Conservation (phyloP, 805 yeast species). For the Lipomyces yamadae region DNA sequence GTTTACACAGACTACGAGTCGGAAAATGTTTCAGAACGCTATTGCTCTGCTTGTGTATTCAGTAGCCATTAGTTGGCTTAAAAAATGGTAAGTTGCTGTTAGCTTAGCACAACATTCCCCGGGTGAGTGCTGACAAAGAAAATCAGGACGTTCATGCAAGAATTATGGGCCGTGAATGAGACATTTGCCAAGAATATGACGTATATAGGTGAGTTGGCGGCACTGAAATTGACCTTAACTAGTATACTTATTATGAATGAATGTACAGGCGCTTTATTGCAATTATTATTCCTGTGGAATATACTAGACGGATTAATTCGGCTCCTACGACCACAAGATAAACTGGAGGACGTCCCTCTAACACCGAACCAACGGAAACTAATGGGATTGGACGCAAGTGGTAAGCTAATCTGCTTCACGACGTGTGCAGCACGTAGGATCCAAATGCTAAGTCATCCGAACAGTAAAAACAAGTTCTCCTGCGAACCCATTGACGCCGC, state of each 20-base stretch:
- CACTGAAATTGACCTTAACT: constrained; percentile 6
- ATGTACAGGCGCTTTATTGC: constrained; percentile 26
- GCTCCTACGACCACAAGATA: constrained; percentile 30
- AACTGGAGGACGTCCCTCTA: constrained; percentile 36
- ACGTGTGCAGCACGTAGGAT: no score
- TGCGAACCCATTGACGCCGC: constrained; percentile 37
- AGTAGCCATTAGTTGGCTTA: constrained; percentile 13
- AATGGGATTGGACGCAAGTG: constrained; percentile 34
- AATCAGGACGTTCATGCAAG: constrained; percentile 27
- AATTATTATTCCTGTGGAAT: constrained; percentile 38
- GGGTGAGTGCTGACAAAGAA: background rate
- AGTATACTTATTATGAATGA: background rate
- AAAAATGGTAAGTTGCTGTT: constrained; percentile 20
- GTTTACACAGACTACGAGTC: constrained; percentile 38
- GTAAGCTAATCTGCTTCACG: constrained; percentile 2
- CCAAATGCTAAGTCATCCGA: background rate
- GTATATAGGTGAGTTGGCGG: constrained; percentile 22
- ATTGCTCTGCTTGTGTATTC: constrained; percentile 31
- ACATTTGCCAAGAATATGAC: constrained; percentile 14
- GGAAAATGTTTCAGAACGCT: constrained; percentile 35
- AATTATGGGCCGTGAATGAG: constrained; percentile 14
- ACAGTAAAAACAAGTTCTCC: constrained; percentile 22
- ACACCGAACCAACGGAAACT: constrained; percentile 39
- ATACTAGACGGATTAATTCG: constrained; percentile 34
- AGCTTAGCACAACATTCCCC: background rate